A percentile compares a stretch with the other conserved stretches of the same genome.
Conservation (phyloP, 2,329 filamentous ascomycete species). For the Microdochium bolleyi region DNA sequence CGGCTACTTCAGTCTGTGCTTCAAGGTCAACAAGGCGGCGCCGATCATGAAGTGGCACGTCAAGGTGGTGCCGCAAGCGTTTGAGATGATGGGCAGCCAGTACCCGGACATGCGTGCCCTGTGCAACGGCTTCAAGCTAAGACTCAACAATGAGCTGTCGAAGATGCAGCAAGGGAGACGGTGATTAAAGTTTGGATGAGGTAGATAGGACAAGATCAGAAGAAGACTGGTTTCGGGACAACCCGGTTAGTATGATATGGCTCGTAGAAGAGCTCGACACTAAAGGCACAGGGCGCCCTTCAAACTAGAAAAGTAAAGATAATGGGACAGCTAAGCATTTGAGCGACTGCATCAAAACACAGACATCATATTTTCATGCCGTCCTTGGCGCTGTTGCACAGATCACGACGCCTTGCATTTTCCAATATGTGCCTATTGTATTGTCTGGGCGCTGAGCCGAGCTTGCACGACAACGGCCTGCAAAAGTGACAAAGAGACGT, state of each 20-base stretch:
- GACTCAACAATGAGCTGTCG: constrained; percentile 58
- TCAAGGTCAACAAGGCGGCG: constrained; percentile 78
- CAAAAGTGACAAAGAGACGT: too few relatives aligned
- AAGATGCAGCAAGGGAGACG: constrained; percentile 42
- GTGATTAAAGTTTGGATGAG: constrained; percentile 6
- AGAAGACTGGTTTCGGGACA: neutral
- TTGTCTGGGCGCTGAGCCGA: too few relatives aligned
- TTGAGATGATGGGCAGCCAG: constrained; percentile 77
- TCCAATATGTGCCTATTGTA: too few relatives aligned
- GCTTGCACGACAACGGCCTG: too few relatives aligned
- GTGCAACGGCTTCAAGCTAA: constrained; percentile 93
- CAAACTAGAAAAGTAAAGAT: too few relatives aligned
- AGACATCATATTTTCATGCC: too few relatives aligned
- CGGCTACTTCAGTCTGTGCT: constrained; percentile 92
- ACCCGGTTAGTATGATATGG: neutral
- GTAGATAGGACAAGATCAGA: neutral
- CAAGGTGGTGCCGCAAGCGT: constrained; percentile 86
- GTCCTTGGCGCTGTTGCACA: too few relatives aligned
- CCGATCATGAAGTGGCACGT: constrained; percentile 73
- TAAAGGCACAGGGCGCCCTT: neutral
- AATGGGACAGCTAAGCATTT: too few relatives aligned
- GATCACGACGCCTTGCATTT: too few relatives aligned
- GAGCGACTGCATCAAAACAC: too few relatives aligned
- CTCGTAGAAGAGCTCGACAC: neutral
- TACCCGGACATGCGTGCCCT: constrained; percentile 94